Evolutionary conservation across 2,329 filamentous ascomycete species (phyloP).

Genomic region (Aspergillus cejpii): DNA sequence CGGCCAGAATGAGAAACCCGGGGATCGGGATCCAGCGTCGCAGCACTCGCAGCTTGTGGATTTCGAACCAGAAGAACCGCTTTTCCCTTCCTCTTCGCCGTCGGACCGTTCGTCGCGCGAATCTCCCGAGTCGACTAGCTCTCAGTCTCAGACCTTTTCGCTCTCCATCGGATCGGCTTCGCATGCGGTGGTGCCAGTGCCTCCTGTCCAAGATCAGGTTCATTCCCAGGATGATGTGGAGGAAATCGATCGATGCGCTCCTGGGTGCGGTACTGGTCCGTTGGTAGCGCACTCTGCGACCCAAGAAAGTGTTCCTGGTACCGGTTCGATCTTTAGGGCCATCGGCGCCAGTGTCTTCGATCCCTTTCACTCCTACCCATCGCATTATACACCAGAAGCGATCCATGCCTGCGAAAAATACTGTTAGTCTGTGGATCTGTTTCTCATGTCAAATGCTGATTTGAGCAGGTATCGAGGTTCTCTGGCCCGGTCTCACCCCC

Average conservation of each 20-base stretch:
- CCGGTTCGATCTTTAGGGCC: conserved; percentile 13
- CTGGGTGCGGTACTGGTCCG: not conserved
- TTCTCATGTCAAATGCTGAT: not conserved
- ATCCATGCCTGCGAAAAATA: conserved; percentile 24
- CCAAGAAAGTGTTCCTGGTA: not conserved
- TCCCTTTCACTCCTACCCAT: conserved; percentile 25
- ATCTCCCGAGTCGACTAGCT: not conserved
- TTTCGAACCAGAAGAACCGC: not conserved
- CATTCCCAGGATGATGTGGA: not conserved
- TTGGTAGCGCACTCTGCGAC: not conserved
- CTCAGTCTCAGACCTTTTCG: not conserved
- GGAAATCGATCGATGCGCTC: not conserved
- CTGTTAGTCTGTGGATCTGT: conserved; percentile 16
- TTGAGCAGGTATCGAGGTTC: conserved; percentile 16
- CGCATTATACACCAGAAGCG: conserved; percentile 17
- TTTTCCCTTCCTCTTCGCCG: conserved; percentile 9
- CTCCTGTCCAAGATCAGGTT: too few relatives aligned
- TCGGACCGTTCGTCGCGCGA: not conserved
- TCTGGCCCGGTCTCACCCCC: conserved; percentile 29
- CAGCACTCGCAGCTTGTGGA: not conserved
- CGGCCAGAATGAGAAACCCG: not conserved
- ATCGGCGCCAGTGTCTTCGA: conserved; percentile 21
- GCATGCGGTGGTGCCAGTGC: not conserved
- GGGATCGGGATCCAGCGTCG: not conserved
- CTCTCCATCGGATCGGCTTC: not conserved